These are phyloP conservation scores for Solanum sitiens DNA, from an alignment of 257 asterid species.

Conservation along the genomic window DNA sequence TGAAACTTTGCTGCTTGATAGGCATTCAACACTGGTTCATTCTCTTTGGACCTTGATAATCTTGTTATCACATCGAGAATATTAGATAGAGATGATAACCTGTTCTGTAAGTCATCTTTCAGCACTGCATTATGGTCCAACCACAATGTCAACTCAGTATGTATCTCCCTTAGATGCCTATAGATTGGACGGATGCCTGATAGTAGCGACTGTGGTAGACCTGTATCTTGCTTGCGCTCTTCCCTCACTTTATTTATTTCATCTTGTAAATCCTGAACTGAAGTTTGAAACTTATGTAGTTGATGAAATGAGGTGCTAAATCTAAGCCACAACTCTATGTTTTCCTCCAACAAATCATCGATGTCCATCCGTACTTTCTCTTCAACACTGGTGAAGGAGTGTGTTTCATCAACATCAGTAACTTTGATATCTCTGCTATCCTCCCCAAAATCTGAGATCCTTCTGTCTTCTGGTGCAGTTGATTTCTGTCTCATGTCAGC, in stretches of 20 bases:
- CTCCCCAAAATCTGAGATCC: slow-evolving; percentile 9
- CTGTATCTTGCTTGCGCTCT: slow-evolving; percentile 3
- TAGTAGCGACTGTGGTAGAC: neutral
- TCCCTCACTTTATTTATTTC: slow-evolving; percentile 22
- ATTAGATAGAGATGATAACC: slow-evolving; percentile 24
- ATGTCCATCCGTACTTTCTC: slow-evolving; percentile 39
- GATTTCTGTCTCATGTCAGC: neutral
- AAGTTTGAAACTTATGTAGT: slow-evolving; percentile 20
- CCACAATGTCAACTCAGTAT: slow-evolving; percentile 32
- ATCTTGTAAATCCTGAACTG: slow-evolving; percentile 18
- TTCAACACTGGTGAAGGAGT: slow-evolving; percentile 14
- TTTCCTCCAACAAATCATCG: slow-evolving; percentile 35
- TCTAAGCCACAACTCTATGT: slow-evolving; percentile 40
- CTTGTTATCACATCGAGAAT: slow-evolving; percentile 28
- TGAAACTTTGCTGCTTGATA: slow-evolving; percentile 46
- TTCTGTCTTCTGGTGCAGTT: neutral
- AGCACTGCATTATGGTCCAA: slow-evolving; percentile 22
- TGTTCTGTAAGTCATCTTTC: slow-evolving; percentile 31
- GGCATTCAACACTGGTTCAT: slow-evolving; percentile 17
- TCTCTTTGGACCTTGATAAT: slow-evolving; percentile 5
- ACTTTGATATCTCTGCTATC: slow-evolving; percentile 8
- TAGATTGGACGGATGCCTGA: slow-evolving; percentile 38
- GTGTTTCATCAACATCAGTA: slow-evolving; percentile 6
- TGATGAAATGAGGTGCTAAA: slow-evolving; percentile 33
- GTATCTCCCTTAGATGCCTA: slow-evolving; percentile 35